phyloP scores from a whole-genome alignment of 495 filamentous ascomycete genomes.

The Lasiosphaeria miniovina region DNA sequence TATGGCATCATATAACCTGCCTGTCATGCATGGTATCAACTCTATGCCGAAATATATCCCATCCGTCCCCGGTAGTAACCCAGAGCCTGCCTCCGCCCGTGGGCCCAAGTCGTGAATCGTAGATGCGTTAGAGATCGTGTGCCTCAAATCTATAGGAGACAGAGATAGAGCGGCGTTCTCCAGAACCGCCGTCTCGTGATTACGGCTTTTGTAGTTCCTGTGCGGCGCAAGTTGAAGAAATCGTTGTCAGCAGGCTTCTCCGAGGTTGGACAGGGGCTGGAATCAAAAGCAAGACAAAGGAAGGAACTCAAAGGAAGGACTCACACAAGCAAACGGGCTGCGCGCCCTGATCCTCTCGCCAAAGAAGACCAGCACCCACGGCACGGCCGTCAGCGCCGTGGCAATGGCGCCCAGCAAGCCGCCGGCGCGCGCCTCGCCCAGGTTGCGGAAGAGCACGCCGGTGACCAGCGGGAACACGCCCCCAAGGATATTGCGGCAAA shows the following conservation, averaged over 20 bases:
- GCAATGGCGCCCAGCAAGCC: slow-evolving; percentile 77
- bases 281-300: slow-evolving; percentile 10
- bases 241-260: background rate
- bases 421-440: slow-evolving; percentile 71
- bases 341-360: slow-evolving; percentile 74
- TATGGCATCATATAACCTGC: too few species aligned
- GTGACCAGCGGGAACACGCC: slow-evolving; percentile 81
- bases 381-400: slow-evolving; percentile 67
- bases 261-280: too few species aligned
- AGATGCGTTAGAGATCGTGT: too few species aligned
- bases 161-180: too few species aligned
- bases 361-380: slow-evolving; percentile 81
- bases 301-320: slow-evolving; percentile 5
- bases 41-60: too few species aligned
- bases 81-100: background rate
- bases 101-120: too few species aligned
- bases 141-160: too few species aligned
- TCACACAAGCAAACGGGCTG: slow-evolving; percentile 65
- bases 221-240: background rate
- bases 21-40: too few species aligned
- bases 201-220: too few species aligned
- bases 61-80: background rate
- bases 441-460: slow-evolving; percentile 62
- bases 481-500: slow-evolving; percentile 78
- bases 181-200: too few species aligned